Percentiles rank a stretch among this genome's conserved stretches.
These are phyloP conservation scores for Pontederia paniculata DNA, from an alignment of 176 grass and related monocot species.

Conservation along the genomic window DNA sequence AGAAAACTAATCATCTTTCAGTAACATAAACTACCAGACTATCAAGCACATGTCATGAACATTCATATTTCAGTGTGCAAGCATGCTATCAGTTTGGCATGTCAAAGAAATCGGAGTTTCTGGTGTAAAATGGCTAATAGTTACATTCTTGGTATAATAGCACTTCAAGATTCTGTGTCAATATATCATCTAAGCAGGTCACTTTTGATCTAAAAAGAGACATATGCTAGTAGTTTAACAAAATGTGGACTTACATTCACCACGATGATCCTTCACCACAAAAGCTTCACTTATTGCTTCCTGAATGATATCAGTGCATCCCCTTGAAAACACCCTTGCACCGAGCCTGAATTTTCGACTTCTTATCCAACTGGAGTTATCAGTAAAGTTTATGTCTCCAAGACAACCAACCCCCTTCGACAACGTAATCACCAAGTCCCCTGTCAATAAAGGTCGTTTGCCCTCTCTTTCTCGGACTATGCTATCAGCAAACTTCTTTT, in stretches of 20 bases:
- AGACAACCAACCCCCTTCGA: constrained; percentile 8
- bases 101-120: too few species aligned
- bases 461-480: background rate
- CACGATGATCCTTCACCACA: constrained; percentile 2
- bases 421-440: constrained; percentile 6
- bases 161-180: too few species aligned
- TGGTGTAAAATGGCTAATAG: too few species aligned
- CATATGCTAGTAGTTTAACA: background rate
- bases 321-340: background rate
- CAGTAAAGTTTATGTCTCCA: constrained; percentile 1
- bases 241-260: constrained; percentile 1
- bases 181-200: too few species aligned
- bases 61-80: too few species aligned
- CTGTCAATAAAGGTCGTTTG: constrained; percentile 11
- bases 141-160: too few species aligned
- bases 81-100: too few species aligned
- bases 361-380: constrained; percentile 11
- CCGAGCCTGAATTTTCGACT: constrained; percentile 11
- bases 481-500: background rate
- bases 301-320: background rate
- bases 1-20: too few species aligned
- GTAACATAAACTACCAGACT: too few species aligned
- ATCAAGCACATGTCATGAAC: too few species aligned
- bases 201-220: too few species aligned
- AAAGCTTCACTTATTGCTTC: constrained; percentile 15